These are phyloP conservation scores for Axilococcus clingmanii DNA, from an alignment of 139 green algal genomes.

Conservation along the genomic window DNA sequence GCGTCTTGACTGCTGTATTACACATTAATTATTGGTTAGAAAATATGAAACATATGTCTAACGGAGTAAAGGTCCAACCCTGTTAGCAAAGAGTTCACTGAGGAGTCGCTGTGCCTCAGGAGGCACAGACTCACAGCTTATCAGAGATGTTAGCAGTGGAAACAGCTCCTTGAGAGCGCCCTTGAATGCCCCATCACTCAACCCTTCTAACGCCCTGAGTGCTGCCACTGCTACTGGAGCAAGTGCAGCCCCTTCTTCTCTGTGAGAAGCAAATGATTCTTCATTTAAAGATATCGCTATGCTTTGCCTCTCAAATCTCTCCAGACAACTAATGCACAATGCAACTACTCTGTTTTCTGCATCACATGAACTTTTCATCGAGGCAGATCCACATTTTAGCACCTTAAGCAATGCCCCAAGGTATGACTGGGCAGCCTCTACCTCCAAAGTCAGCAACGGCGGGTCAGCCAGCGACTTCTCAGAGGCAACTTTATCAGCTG, in stretches of 20 bases:
- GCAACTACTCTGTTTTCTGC: slow-evolving; percentile 38
- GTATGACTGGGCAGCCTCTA: slow-evolving; percentile 73
- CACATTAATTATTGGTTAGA: too few species aligned
- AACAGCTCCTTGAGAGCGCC: slow-evolving; percentile 71
- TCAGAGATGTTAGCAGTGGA: slow-evolving; percentile 73
- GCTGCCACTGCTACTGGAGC: slow-evolving; percentile 54
- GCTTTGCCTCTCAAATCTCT: slow-evolving; percentile 42
- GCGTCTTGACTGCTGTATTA: too few species aligned
- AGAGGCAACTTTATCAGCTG: slow-evolving; percentile 39
- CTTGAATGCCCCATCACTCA: slow-evolving; percentile 56
- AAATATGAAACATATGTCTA: too few species aligned
- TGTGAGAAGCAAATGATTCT: slow-evolving; percentile 12
- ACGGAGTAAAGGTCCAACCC: slow-evolving; percentile 57
- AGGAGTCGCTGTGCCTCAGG: slow-evolving; percentile 79
- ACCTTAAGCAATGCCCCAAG: slow-evolving; percentile 51
- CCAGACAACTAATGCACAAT: slow-evolving; percentile 60
- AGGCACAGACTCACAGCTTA: slow-evolving; percentile 68
- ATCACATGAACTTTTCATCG: slow-evolving; percentile 5
- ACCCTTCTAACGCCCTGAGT: slow-evolving; percentile 51
- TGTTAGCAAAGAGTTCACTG: slow-evolving; percentile 60
- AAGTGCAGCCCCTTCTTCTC: slow-evolving; percentile 53
- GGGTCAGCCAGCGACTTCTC: slow-evolving; percentile 65
- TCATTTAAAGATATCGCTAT: slow-evolving; percentile 7
- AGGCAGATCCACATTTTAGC: slow-evolving; percentile 1
- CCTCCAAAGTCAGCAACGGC: slow-evolving; percentile 85